phyloP scores from a whole-genome alignment of 1,284 basidiomycete species.

The Porodaedalea pini region DNA sequence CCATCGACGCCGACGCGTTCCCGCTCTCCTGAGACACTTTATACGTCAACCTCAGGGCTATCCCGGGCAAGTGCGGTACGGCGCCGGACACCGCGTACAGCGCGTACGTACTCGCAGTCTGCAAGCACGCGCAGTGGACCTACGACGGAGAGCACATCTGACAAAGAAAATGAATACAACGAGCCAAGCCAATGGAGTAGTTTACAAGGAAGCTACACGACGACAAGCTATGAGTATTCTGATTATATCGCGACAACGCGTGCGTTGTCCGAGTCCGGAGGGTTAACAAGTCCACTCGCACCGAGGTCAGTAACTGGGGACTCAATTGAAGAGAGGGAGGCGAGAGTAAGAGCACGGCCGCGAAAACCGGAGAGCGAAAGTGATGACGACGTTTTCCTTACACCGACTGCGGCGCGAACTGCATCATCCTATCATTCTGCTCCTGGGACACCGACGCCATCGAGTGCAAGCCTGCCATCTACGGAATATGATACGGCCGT shows the following conservation, averaged over 20 bases:
- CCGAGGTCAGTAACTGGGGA: too few species aligned
- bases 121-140: constrained; percentile 5
- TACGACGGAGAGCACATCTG: constrained; percentile 32
- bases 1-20: constrained; percentile 24
- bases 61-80: constrained; percentile 57
- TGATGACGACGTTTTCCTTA: constrained; percentile 11
- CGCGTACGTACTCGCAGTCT: constrained; percentile 36
- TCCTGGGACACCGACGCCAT: constrained; percentile 16
- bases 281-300: background rate
- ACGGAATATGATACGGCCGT: constrained; percentile 23
- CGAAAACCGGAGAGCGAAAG: background rate
- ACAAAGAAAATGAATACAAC: constrained; percentile 51
- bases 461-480: constrained; percentile 9
- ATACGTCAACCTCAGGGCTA: constrained; percentile 30
- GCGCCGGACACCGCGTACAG: constrained; percentile 44
- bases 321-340: background rate
- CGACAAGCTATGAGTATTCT: constrained; percentile 13
- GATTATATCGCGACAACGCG: background rate
- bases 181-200: constrained; percentile 4
- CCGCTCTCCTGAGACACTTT: constrained; percentile 5
- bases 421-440: constrained; percentile 10
- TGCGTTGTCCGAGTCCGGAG: background rate
- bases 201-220: constrained; percentile 24
- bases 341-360: background rate
- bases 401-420: constrained; percentile 3